These are phyloP conservation scores for Dichomitus squalens DNA, from an alignment of 1,284 basidiomycete species.

Conservation along the genomic window DNA sequence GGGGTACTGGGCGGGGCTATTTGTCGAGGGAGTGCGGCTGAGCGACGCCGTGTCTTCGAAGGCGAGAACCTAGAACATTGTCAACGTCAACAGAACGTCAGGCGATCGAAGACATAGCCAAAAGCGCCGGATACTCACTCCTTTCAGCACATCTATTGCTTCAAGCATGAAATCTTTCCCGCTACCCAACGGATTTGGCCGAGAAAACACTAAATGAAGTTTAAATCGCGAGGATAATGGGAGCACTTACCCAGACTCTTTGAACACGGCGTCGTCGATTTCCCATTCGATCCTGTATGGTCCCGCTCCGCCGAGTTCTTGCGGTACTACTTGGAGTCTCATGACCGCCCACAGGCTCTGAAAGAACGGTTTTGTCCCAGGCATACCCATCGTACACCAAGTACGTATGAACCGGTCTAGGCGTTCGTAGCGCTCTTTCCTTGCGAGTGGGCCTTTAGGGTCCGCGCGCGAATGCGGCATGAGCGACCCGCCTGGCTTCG, in stretches of 20 bases:
- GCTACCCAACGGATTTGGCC: slow-evolving; percentile 41
- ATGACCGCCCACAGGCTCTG: slow-evolving; percentile 75
- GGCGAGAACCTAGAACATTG: slow-evolving; percentile 40
- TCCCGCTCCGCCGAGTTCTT: slow-evolving; percentile 74
- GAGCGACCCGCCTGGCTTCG: slow-evolving; percentile 71
- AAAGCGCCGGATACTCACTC: slow-evolving; percentile 48
- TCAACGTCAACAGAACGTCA: slow-evolving; percentile 7
- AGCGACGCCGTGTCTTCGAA: slow-evolving; percentile 64
- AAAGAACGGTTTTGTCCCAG: slow-evolving; percentile 80
- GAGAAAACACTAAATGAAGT: slow-evolving; percentile 19
- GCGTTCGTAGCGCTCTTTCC: slow-evolving; percentile 72
- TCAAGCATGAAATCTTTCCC: slow-evolving; percentile 85
- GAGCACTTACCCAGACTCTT: slow-evolving; percentile 75
- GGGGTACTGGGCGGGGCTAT: slow-evolving; percentile 36
- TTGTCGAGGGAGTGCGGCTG: slow-evolving; percentile 41
- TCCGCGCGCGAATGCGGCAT: slow-evolving; percentile 68
- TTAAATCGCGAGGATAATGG: slow-evolving; percentile 19
- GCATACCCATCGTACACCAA: slow-evolving; percentile 82
- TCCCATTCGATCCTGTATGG: slow-evolving; percentile 71
- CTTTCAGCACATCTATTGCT: slow-evolving; percentile 80
- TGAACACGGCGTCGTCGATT: slow-evolving; percentile 82
- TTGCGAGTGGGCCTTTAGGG: slow-evolving; percentile 59
- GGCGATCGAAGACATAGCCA: background rate
- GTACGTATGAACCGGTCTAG: slow-evolving; percentile 69
- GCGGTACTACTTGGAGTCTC: slow-evolving; percentile 72